Evolutionary conservation across 345 rosid genomes (phyloP).

Genomic region (Arabidopsis arenosa): DNA sequence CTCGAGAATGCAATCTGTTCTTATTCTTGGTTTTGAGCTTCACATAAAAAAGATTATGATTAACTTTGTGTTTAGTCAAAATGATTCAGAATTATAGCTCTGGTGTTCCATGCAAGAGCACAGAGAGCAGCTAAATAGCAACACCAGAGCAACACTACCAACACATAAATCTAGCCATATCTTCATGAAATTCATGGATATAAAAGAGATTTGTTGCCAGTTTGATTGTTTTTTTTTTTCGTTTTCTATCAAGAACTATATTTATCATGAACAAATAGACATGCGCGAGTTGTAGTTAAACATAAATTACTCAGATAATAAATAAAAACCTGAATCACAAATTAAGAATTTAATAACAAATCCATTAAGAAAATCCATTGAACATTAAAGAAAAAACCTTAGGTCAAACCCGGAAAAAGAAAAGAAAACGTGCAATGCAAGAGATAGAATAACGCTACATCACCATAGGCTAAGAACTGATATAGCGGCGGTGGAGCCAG

Average conservation of each 20-base stretch:
- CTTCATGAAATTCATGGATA: not conserved
- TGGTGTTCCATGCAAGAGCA: too few relatives aligned
- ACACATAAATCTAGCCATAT: not conserved
- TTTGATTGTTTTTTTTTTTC: not conserved
- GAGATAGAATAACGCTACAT: not conserved
- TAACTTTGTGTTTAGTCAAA: not conserved
- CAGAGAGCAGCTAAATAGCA: not conserved
- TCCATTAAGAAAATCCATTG: not conserved
- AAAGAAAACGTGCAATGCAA: conserved; percentile 12
- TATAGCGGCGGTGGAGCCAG: not conserved
- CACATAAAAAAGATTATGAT: not conserved
- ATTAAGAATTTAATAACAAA: too few relatives aligned
- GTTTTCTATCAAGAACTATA: not conserved
- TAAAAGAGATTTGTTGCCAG: not conserved
- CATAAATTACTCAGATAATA: too few relatives aligned
- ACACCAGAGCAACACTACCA: not conserved
- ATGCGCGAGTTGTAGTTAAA: not conserved
- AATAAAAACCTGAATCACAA: too few relatives aligned
- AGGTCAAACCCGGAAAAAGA: not conserved
- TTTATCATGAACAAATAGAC: not conserved
- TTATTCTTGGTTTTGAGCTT: conserved; percentile 12
- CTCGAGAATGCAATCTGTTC: conserved; percentile 30
- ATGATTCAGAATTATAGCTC: not conserved
- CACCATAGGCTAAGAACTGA: not conserved
- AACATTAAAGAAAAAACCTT: not conserved